Evolutionary conservation across 2,329 filamentous ascomycete species (phyloP).

Genomic region (Xylaria sp.): DNA sequence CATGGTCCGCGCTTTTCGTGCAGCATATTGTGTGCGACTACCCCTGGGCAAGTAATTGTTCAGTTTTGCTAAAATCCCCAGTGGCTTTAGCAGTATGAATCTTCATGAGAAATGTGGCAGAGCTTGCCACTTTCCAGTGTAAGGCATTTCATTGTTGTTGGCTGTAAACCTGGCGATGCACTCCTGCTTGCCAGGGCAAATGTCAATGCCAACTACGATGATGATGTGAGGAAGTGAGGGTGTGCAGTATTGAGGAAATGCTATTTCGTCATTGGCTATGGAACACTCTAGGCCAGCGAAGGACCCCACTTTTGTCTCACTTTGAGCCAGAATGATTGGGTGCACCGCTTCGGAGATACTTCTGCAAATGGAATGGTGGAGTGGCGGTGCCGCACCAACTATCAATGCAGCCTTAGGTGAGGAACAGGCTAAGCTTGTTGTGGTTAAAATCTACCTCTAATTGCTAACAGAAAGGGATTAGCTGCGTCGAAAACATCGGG

Average conservation of each 20-base stretch:
- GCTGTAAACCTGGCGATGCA: background rate
- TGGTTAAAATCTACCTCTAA: background rate
- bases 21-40: no score
- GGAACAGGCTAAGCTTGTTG: conserved; percentile 23
- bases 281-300: background rate
- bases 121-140: no score
- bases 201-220: background rate
- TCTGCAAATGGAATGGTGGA: conserved; percentile 19
- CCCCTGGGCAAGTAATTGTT: background rate
- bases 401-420: conserved; percentile 6
- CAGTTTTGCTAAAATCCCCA: no score
- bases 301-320: conserved; percentile 29
- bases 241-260: background rate
- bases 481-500: background rate
- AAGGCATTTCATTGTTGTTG: no score
- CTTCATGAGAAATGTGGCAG: background rate
- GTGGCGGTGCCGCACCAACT: conserved; percentile 31
- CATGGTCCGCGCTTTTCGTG: no score
- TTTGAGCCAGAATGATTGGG: conserved; percentile 24
- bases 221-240: background rate
- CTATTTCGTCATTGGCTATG: conserved; percentile 31
- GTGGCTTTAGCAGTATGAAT: background rate
- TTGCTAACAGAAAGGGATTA: conserved; percentile 28
- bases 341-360: conserved; percentile 22
- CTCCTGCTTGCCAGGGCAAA: background rate